A percentile compares a stretch with the other conserved stretches of the same genome.
phyloP scores from a whole-genome alignment of 768 basidiomycete species.

The Rhodotorula diobovata region DNA sequence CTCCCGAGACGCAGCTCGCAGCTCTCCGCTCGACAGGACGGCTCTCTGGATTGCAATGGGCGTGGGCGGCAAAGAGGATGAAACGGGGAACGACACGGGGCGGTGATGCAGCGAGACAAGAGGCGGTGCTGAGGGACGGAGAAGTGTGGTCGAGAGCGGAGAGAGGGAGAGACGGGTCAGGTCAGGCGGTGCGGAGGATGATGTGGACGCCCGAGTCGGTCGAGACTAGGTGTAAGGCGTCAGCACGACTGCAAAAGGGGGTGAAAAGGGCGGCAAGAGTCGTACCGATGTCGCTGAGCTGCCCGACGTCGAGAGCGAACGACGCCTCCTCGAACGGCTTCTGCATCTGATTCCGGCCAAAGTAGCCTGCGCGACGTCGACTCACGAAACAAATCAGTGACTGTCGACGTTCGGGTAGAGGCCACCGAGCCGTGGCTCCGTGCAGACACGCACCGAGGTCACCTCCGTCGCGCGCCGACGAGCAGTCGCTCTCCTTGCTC shows the following conservation, averaged over 20 bases:
- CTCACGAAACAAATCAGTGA: neutral
- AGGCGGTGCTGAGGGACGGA: neutral
- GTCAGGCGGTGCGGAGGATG: slow-evolving; percentile 59
- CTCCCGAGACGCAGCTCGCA: too few species aligned
- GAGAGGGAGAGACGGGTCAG: neutral
- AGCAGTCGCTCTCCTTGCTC: slow-evolving; percentile 74
- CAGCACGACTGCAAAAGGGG: neutral
- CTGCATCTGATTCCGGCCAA: slow-evolving; percentile 86
- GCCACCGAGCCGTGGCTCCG: too few species aligned
- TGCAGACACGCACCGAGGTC: slow-evolving; percentile 59
- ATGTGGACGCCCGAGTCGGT: slow-evolving; percentile 95
- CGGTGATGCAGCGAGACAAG: neutral
- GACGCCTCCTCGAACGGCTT: slow-evolving; percentile 91
- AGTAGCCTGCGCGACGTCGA: slow-evolving; percentile 53
- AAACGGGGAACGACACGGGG: neutral
- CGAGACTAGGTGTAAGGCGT: slow-evolving; percentile 51
- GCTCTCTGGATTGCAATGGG: too few species aligned
- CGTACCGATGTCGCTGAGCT: slow-evolving; percentile 64
- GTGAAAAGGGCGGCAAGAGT: neutral
- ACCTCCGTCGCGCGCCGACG: slow-evolving; percentile 72
- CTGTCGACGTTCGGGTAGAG: too few species aligned
- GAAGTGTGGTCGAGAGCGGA: neutral
- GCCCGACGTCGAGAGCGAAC: slow-evolving; percentile 63
- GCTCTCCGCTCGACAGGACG: too few species aligned
- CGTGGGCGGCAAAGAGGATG: neutral